Conservation (phyloP, 805 yeast genomes). For the Candida sonorensis region DNA sequence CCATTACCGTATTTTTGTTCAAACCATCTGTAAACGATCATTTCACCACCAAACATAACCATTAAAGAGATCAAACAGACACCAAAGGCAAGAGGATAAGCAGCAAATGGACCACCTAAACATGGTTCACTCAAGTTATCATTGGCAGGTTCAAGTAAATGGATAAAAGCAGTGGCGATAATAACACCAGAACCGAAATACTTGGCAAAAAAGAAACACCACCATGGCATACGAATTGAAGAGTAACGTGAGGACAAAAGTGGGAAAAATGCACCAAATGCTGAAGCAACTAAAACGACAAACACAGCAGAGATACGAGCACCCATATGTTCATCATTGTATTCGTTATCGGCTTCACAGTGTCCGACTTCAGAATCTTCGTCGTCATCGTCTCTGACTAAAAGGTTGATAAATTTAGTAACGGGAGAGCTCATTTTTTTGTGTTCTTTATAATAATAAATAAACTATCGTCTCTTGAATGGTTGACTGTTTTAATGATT, state of each 20-base stretch:
- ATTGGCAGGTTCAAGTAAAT: slow-evolving; percentile 59
- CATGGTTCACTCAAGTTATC: slow-evolving; percentile 49
- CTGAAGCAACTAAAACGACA: slow-evolving; percentile 50
- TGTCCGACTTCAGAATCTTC: slow-evolving; percentile 4
- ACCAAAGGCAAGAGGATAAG: slow-evolving; percentile 47
- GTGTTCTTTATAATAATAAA: no score
- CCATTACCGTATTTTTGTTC: slow-evolving; percentile 20
- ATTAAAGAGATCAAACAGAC: slow-evolving; percentile 42
- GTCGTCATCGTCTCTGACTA: slow-evolving; percentile 3
- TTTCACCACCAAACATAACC: slow-evolving; percentile 41
- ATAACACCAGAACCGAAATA: slow-evolving; percentile 80
- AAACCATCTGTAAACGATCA: slow-evolving; percentile 38
- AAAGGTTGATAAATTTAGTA: not conserved
- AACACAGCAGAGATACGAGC: slow-evolving; percentile 52
- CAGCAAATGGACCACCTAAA: slow-evolving; percentile 48
- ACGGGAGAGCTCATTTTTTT: not conserved
- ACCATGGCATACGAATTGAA: slow-evolving; percentile 43
- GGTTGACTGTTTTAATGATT: no score
- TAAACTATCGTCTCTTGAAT: no score
- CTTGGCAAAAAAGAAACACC: slow-evolving; percentile 59
- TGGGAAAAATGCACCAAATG: slow-evolving; percentile 54
- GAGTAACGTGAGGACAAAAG: slow-evolving; percentile 50
- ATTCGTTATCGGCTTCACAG: slow-evolving; percentile 15
- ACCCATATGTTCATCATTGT: slow-evolving; percentile 24
- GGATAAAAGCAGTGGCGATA: slow-evolving; percentile 72